These are phyloP conservation scores for Wickerhamiella nectarea DNA, from an alignment of 805 yeast genomes.

Conservation along the genomic window DNA sequence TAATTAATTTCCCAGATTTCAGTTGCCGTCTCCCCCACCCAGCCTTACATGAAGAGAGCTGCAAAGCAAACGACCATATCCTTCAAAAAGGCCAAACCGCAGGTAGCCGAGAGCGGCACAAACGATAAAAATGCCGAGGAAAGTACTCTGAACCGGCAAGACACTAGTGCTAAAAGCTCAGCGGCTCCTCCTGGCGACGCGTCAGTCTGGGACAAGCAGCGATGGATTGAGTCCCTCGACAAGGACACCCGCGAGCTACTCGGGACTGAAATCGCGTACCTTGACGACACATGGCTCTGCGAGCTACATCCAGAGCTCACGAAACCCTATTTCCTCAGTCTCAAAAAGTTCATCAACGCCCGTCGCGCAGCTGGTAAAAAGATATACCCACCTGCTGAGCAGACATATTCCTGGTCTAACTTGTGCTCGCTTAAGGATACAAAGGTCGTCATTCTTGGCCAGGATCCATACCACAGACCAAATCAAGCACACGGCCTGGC, in stretches of 20 bases:
- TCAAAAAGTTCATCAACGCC: constrained; percentile 47
- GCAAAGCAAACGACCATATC: constrained; percentile 6
- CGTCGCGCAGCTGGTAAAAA: constrained; percentile 35
- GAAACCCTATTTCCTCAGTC: constrained; percentile 66
- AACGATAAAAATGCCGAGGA: too few species aligned
- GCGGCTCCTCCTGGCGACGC: too few species aligned
- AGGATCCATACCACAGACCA: constrained; percentile 87
- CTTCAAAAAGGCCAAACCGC: constrained; percentile 25
- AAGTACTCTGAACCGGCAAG: too few species aligned
- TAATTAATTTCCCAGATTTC: not conserved
- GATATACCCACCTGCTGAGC: constrained; percentile 64
- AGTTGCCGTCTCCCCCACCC: too few species aligned
- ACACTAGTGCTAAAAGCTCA: too few species aligned
- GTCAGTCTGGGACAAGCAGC: constrained; percentile 30
- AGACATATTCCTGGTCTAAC: constrained; percentile 85
- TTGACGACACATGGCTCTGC: constrained; percentile 70
- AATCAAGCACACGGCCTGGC: constrained; percentile 97
- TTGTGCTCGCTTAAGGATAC: constrained; percentile 63
- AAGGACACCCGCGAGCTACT: constrained; percentile 40
- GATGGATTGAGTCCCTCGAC: constrained; percentile 39
- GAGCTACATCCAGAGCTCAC: constrained; percentile 56
- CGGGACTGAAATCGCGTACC: constrained; percentile 48
- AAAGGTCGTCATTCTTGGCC: constrained; percentile 76
- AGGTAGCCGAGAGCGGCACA: too few species aligned
- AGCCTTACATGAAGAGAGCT: constrained; percentile 11